These are phyloP conservation scores for Colletotrichum cuscutae DNA, from an alignment of 2,329 filamentous ascomycete species.

Conservation along the genomic window DNA sequence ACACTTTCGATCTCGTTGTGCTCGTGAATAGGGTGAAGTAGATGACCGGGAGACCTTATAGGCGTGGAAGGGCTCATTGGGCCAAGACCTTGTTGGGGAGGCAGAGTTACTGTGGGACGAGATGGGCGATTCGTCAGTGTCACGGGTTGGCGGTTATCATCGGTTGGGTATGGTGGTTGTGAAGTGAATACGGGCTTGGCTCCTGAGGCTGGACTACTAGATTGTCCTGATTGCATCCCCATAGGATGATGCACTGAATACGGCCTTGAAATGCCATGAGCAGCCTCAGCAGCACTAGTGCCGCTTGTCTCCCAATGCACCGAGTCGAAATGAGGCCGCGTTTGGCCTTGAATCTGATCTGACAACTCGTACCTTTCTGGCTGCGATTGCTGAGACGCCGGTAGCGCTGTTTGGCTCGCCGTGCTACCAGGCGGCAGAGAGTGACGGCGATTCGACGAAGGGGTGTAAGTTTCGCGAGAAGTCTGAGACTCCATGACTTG, in stretches of 20 bases:
- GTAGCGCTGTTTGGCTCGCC: background rate
- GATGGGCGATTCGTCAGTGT: constrained; percentile 3
- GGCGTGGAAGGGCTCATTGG: constrained; percentile 12
- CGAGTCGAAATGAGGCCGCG: background rate
- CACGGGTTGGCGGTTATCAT: background rate
- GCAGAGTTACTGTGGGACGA: constrained; percentile 6
- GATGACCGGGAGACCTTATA: constrained; percentile 26
- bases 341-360: background rate
- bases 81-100: background rate
- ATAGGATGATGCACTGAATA: constrained; percentile 9
- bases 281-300: background rate
- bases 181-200: background rate
- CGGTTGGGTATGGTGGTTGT: background rate
- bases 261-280: background rate
- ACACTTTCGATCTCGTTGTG: constrained; percentile 16
- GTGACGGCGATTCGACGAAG: constrained; percentile 11
- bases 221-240: background rate
- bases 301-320: background rate
- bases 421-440: constrained; percentile 16
- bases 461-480: background rate
- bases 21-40: constrained; percentile 34
- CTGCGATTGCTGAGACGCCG: background rate
- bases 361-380: background rate
- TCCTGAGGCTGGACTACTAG: background rate
- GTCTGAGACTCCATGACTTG: background rate